Evolutionary conservation across 805 yeast genomes (phyloP).

Genomic region (Zygotorulaspora danielsina): DNA sequence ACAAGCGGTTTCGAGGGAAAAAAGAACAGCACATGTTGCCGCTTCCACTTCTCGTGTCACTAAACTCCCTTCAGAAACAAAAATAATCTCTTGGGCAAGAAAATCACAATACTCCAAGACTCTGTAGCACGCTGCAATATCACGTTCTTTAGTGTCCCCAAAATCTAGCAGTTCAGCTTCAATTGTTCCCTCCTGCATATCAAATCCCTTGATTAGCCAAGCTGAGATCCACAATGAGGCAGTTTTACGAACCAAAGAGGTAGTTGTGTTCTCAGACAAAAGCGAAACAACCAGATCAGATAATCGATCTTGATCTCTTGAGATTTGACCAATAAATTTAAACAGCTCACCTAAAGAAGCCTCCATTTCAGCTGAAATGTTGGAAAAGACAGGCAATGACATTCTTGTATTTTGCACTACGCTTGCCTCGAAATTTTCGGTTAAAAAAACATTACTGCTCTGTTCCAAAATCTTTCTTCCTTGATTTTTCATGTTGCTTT

Average conservation of each 20-base stretch:
- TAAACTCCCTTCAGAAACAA: constrained; percentile 12
- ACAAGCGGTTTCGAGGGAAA: constrained; percentile 18
- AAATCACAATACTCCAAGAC: constrained; percentile 42
- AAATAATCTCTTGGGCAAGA: constrained; percentile 38
- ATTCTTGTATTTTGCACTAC: constrained; percentile 2
- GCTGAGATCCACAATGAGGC: constrained; percentile 40
- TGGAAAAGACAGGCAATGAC: constrained; percentile 20
- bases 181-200: constrained; percentile 19
- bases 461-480: constrained; percentile 19
- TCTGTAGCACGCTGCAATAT: constrained; percentile 27
- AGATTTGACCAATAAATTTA: constrained; percentile 2
- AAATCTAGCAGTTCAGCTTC: constrained; percentile 14
- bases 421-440: constrained; percentile 8
- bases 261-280: constrained; percentile 15
- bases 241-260: constrained; percentile 15
- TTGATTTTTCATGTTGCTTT: constrained; percentile 2
- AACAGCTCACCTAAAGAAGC: constrained; percentile 6
- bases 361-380: constrained; percentile 24
- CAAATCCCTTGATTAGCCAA: constrained; percentile 29
- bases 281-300: constrained; percentile 20
- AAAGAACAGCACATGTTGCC: constrained; percentile 19
- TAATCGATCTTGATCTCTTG: constrained; percentile 4
- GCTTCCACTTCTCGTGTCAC: constrained; percentile 25
- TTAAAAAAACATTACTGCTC: constrained; percentile 19
- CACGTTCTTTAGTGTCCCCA: constrained; percentile 6